A percentile compares a stretch with the other conserved stretches of the same genome.
Conservation (phyloP, 768 basidiomycete genomes). For the Termitomyces sp. region DNA sequence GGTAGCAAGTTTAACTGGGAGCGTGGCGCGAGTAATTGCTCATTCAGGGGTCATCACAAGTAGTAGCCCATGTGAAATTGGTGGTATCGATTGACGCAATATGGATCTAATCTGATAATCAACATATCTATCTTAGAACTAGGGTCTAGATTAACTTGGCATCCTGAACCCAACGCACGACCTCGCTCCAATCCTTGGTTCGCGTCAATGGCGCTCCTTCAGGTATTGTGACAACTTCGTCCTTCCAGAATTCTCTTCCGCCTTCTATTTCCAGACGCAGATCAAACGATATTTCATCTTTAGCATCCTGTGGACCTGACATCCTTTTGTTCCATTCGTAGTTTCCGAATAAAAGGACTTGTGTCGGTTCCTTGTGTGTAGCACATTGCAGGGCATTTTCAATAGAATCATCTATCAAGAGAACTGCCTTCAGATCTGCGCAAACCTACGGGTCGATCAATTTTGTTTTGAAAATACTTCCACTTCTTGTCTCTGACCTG, state of each 20-base stretch:
- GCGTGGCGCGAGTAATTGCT: neutral
- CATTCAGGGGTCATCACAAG: neutral
- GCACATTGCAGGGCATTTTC: conserved; percentile 70
- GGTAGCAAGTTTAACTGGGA: neutral
- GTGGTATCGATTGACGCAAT: neutral
- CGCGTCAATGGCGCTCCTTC: conserved; percentile 43
- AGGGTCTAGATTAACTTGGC: conserved; percentile 18
- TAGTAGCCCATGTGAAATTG: conserved; percentile 4
- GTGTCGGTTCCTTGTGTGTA: conserved; percentile 40
- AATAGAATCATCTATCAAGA: conserved; percentile 76
- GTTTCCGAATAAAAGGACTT: conserved; percentile 67
- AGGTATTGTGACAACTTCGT: conserved; percentile 45
- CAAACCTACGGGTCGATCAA: conserved; percentile 45
- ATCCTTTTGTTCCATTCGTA: conserved; percentile 72
- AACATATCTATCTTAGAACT: neutral
- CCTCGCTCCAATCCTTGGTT: conserved; percentile 61
- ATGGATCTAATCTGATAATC: conserved; percentile 13
- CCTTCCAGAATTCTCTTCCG: conserved; percentile 51
- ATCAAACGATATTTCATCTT: conserved; percentile 51
- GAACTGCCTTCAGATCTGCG: conserved; percentile 50
- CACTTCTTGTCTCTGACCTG: conserved; percentile 36
- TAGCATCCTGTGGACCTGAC: conserved; percentile 37
- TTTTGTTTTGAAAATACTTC: neutral
- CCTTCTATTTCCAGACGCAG: conserved; percentile 40
- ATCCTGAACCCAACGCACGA: conserved; percentile 40